Evolutionary conservation across 148 eudicot species (phyloP), one percentile per base, ranked within the genome.

Genomic region (Linanthus parryae): DNA sequence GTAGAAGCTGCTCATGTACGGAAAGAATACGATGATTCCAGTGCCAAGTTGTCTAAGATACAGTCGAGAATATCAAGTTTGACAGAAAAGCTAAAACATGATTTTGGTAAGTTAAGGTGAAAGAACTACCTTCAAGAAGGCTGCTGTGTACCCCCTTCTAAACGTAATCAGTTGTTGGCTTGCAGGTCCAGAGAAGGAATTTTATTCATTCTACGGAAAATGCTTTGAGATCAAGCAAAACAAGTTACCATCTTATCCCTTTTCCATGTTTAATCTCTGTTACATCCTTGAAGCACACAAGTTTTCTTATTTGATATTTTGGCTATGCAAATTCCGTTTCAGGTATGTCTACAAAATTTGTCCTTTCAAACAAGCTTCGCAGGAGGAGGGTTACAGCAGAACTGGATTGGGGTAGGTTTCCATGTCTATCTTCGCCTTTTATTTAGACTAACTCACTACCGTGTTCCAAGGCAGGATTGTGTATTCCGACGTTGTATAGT

Each of bases 181-280:
- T 77, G 44, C 83, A 92, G 99, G 99, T 36, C 88, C 84, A 7
- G 96, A 84, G 53, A 84, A 82, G 79, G 88, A 88, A 66, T 92
- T 92, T 61, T 87, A 81, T 63, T 84, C 94, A 62, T 82, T 92
- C 51, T 80, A 88, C 67, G 82, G 77, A 48, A 92, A 73, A 56
- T 92, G 99, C 67, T 82, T 88, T 31, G 96, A 92, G 58, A 79
- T 62, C 81, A 87, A 84, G 80, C 77, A 88, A 62, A 88, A 80
- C 79, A 88, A 88, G 99, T 92, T 65, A 27, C 56, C 23, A 30
- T 45, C 43, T 65, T 57, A n/a, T 39, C 25, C 28, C 20, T 41
- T 46, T 53, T 39, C 35, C 40, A 21, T 44, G 4, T 3, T 59
- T n/a, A 39, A 18, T 44, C 22, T 28, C 16, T 35, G 19, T 27